Evolutionary conservation across 495 filamentous ascomycete species (phyloP), one percentile per base, ranked within the genome.

Genomic region (Parathielavia appendiculata): DNA sequence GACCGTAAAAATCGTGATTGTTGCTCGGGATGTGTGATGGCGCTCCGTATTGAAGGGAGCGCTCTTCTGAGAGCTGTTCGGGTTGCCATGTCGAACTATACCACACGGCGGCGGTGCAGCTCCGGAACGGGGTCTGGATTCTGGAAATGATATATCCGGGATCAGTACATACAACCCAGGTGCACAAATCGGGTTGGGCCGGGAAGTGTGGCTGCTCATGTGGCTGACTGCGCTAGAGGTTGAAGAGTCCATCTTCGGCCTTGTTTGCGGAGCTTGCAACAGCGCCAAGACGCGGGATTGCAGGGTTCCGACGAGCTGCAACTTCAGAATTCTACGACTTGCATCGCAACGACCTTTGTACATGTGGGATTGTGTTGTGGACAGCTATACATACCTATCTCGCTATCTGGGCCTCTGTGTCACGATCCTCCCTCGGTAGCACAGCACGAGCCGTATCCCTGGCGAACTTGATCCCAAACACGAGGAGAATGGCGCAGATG

Each of bases 41-140:
- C 51, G 51, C 51, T 63, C 19, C 49, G 55, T 13, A 66, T 11
- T 0, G 54, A 49, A 35, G 51, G 65, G 12, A 70, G 39, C 26
- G 65, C 63, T 46, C 66, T 66, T 61, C 58, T 58, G 48, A 70
- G 57, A 19, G 59, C 59, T 36, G 62, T 59, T 45, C 68, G 64
- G 56, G 56, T 51, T 30, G 59, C 66, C 67, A 70, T 70, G 52
- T 39, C 19, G 56, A 53, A 23, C 43, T 40, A 53, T 16, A 50
- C 22, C 6, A 51, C 6, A 51, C 35, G 50, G 43, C 57, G 35
- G 23, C 44, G 46, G 36, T 14, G 17, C 38, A 51, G 56, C 48
- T 58, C 49, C 41, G 54, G 43, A 41, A 14, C 51, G 44, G 52
- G 53, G 46, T 54, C 51, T 43, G 38, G 44, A 49, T 34, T 2